phyloP scores from a whole-genome alignment of 1,284 basidiomycete species.

The Fomitopsis palustris region DNA sequence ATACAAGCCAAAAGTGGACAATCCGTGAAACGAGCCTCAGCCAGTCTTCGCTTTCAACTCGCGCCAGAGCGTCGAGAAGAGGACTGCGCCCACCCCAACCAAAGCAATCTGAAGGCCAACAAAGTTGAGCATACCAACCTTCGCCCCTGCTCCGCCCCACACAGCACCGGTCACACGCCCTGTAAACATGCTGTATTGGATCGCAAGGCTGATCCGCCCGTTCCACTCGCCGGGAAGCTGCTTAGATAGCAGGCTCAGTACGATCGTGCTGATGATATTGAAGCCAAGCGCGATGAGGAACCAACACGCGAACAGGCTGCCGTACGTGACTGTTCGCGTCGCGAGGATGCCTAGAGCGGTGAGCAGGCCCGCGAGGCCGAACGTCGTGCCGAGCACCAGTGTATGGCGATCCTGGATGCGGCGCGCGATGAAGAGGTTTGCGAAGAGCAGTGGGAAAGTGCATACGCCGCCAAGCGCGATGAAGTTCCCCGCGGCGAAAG shows the following conservation, averaged over 20 bases:
- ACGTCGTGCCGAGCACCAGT: slow-evolving; percentile 47
- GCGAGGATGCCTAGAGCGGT: slow-evolving; percentile 45
- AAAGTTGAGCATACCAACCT: slow-evolving; percentile 61
- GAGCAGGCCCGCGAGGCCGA: slow-evolving; percentile 54
- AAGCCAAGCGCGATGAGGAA: slow-evolving; percentile 66
- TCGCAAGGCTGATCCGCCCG: slow-evolving; percentile 47
- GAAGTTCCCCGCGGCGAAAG: slow-evolving; percentile 65
- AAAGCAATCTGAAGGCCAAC: slow-evolving; percentile 60
- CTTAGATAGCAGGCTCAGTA: slow-evolving; percentile 64
- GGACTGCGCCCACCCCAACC: slow-evolving; percentile 51
- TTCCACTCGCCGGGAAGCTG: slow-evolving; percentile 65
- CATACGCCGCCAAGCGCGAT: slow-evolving; percentile 64
- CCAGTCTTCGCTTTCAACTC: slow-evolving; percentile 60
- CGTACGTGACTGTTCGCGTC: slow-evolving; percentile 41
- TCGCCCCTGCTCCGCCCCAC: slow-evolving; percentile 64
- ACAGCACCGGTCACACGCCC: slow-evolving; percentile 63
- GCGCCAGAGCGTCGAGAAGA: slow-evolving; percentile 56
- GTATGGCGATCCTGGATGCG: slow-evolving; percentile 60
- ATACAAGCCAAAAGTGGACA: no score
- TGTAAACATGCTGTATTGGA: slow-evolving; percentile 66
- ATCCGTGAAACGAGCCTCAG: background rate
- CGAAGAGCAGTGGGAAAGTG: slow-evolving; percentile 63
- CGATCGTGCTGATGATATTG: slow-evolving; percentile 64
- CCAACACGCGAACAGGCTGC: slow-evolving; percentile 58
- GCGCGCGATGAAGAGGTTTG: slow-evolving; percentile 54